Evolutionary conservation across 495 filamentous ascomycete species (phyloP).

Genomic region (Penicillium psychrofluorescens): DNA sequence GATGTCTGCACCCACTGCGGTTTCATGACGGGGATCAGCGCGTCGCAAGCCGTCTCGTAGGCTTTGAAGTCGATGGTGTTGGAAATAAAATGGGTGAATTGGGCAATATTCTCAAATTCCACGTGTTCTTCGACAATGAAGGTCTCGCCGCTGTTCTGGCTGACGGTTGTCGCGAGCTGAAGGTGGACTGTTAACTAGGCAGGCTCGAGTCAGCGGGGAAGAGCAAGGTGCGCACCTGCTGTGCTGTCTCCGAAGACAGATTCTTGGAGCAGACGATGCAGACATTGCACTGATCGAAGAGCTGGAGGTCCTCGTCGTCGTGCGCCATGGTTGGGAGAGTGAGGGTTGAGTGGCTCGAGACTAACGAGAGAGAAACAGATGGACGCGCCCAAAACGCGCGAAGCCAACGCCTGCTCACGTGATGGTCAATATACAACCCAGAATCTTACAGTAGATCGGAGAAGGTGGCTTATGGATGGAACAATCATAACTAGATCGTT

Average conservation of each 20-base stretch:
- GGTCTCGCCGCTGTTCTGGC: slow-evolving; percentile 48
- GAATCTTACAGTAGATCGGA: too few relatives aligned
- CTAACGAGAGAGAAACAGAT: too few relatives aligned
- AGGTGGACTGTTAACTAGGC: not conserved
- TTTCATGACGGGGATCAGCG: slow-evolving; percentile 78
- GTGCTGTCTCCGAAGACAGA: slow-evolving; percentile 37
- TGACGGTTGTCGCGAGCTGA: slow-evolving; percentile 30
- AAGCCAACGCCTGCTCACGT: too few relatives aligned
- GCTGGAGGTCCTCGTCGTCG: slow-evolving; percentile 22
- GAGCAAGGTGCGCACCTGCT: slow-evolving; percentile 22
- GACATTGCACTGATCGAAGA: slow-evolving; percentile 37
- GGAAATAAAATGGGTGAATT: slow-evolving; percentile 78
- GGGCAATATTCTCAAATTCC: slow-evolving; percentile 43
- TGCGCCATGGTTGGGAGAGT: slow-evolving; percentile 21
- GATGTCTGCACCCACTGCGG: slow-evolving; percentile 71
- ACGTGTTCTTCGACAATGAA: slow-evolving; percentile 35
- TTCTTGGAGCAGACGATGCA: slow-evolving; percentile 40
- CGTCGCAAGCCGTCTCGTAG: slow-evolving; percentile 60
- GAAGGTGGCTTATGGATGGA: too few relatives aligned
- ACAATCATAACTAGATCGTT: too few relatives aligned
- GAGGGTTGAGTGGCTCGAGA: not conserved
- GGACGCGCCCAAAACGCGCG: too few relatives aligned
- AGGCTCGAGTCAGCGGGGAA: slow-evolving; percentile 2
- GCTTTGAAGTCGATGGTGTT: slow-evolving; percentile 80
- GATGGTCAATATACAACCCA: too few relatives aligned